Conservation (phyloP, 2,329 filamentous ascomycete species). For the Talaromyces amestolkiae region DNA sequence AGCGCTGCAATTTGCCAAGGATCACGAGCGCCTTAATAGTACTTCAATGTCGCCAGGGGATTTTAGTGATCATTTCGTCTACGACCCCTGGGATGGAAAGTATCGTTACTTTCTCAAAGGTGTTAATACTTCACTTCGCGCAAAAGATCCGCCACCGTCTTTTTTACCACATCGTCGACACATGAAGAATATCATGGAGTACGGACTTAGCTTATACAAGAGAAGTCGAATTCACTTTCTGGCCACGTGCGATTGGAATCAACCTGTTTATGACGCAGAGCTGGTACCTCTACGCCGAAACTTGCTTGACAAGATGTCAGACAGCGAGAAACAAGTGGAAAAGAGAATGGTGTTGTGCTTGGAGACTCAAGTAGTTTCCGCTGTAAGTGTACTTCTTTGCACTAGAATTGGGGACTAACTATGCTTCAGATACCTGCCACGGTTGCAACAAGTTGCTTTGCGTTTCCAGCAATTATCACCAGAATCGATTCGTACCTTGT, state of each 20-base stretch:
- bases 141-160: conserved; percentile 36
- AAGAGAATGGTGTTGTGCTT: conserved; percentile 68
- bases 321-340: conserved; percentile 48
- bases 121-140: conserved; percentile 31
- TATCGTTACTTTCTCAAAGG: conserved; percentile 56
- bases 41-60: conserved; percentile 39
- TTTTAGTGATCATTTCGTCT: conserved; percentile 52
- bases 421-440: conserved; percentile 60
- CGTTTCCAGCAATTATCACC: conserved; percentile 80
- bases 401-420: not conserved
- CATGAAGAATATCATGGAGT: conserved; percentile 72
- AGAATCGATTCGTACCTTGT: conserved; percentile 80
- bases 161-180: conserved; percentile 38
- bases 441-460: conserved; percentile 69
- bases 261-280: conserved; percentile 78
- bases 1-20: conserved; percentile 35
- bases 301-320: conserved; percentile 66
- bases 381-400: conserved; percentile 51
- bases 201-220: conserved; percentile 72
- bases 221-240: conserved; percentile 54
- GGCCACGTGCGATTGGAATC: conserved; percentile 59
- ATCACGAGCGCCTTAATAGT: conserved; percentile 48
- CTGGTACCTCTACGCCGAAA: conserved; percentile 76
- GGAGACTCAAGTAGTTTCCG: conserved; percentile 72
- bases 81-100: conserved; percentile 57